Conservation (phyloP, 2,329 filamentous ascomycete species). For the Claviceps sp. region DNA sequence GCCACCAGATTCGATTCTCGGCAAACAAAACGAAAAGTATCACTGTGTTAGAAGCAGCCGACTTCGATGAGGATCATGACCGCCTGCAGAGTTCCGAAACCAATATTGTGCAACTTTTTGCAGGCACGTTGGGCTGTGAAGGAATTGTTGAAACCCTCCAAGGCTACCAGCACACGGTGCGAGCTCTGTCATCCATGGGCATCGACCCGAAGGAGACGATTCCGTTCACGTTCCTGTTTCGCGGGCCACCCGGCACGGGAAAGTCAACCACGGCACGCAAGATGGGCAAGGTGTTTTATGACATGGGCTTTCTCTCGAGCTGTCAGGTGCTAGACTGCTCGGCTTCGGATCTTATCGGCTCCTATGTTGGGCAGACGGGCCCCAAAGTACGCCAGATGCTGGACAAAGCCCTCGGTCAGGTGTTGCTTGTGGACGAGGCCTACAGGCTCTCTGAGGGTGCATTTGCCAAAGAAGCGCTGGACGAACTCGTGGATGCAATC, state of each 20-base stretch:
- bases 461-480: constrained; percentile 44
- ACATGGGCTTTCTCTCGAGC: constrained; percentile 52
- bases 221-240: constrained; percentile 57
- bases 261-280: constrained; percentile 62
- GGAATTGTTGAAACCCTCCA: constrained; percentile 35
- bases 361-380: constrained; percentile 57
- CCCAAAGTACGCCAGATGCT: constrained; percentile 47
- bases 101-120: constrained; percentile 41
- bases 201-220: constrained; percentile 27
- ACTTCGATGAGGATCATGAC: constrained; percentile 54
- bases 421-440: constrained; percentile 61
- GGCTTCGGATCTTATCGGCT: constrained; percentile 52
- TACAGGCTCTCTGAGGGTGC: constrained; percentile 45
- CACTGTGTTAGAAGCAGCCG: constrained; percentile 56
- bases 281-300: constrained; percentile 64
- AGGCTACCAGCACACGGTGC: constrained; percentile 33
- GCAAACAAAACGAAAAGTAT: constrained; percentile 27
- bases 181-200: constrained; percentile 11
- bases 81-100: constrained; percentile 26
- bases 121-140: constrained; percentile 45
- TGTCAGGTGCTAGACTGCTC: constrained; percentile 53
- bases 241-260: constrained; percentile 52
- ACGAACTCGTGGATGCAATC: constrained; percentile 37
- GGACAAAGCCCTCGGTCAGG: constrained; percentile 48
- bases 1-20: constrained; percentile 18